Conservation (phyloP, 352 stramenopile species). For the Pythium guiyangense region DNA sequence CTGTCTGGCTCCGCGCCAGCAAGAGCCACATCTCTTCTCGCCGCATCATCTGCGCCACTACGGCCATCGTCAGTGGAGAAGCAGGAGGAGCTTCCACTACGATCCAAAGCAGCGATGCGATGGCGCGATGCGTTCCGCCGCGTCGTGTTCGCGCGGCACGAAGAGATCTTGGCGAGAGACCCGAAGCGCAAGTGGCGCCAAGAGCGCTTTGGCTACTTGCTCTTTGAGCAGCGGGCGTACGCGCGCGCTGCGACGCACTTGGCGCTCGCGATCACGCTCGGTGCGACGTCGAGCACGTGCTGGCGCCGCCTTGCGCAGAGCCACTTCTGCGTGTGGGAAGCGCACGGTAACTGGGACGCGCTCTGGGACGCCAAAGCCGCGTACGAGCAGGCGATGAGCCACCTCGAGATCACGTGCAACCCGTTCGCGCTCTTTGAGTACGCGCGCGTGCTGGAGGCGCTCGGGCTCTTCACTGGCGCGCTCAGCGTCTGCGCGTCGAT, state of each 20-base stretch:
- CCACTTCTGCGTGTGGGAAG: slow-evolving; percentile 40
- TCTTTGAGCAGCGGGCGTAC: slow-evolving; percentile 42
- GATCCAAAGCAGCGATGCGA: slow-evolving; percentile 12
- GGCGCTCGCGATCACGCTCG: slow-evolving; percentile 43
- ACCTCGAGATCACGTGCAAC: slow-evolving; percentile 45
- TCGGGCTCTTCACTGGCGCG: slow-evolving; percentile 43
- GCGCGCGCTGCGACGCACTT: slow-evolving; percentile 38
- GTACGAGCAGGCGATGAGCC: slow-evolving; percentile 50
- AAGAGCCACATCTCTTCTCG: background rate
- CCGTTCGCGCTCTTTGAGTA: slow-evolving; percentile 49
- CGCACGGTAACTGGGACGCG: slow-evolving; percentile 44
- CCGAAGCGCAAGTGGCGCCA: slow-evolving; percentile 59
- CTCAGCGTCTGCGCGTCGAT: slow-evolving; percentile 45
- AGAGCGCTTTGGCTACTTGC: slow-evolving; percentile 49
- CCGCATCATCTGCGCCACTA: background rate
- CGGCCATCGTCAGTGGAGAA: background rate
- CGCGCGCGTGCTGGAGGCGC: slow-evolving; percentile 39
- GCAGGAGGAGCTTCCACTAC: background rate
- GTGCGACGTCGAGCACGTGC: slow-evolving; percentile 26
- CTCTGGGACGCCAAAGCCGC: slow-evolving; percentile 57
- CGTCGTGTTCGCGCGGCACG: slow-evolving; percentile 50
- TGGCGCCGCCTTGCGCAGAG: slow-evolving; percentile 60
- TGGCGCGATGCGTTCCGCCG: slow-evolving; percentile 40
- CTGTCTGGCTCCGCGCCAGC: background rate
- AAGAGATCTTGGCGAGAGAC: slow-evolving; percentile 53